These are phyloP conservation scores for Trametes cingulata DNA, from an alignment of 768 basidiomycete species.

Conservation along the genomic window DNA sequence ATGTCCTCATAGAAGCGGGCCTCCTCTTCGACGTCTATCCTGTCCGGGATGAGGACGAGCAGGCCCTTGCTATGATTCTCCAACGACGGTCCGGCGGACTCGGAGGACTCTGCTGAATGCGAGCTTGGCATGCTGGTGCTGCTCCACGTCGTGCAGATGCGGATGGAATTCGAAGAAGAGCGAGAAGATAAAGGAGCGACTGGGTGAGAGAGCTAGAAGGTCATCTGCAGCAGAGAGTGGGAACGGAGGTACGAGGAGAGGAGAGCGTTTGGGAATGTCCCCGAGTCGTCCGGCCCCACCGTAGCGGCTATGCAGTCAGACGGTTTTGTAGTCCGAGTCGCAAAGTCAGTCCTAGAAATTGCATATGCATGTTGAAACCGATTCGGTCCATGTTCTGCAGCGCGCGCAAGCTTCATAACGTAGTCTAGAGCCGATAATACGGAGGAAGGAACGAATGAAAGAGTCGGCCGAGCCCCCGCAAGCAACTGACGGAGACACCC, in stretches of 20 bases:
- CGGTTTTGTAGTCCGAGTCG: too few species aligned
- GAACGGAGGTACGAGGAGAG: neutral
- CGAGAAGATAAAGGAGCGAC: constrained; percentile 8
- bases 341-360: too few species aligned
- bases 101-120: constrained; percentile 15
- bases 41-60: constrained; percentile 54
- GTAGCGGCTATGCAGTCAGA: neutral
- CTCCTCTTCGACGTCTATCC: constrained; percentile 71
- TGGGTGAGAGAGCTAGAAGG: constrained; percentile 6
- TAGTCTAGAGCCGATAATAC: too few species aligned
- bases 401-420: too few species aligned
- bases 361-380: too few species aligned
- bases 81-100: constrained; percentile 30
- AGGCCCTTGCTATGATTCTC: constrained; percentile 46
- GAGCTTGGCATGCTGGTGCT: constrained; percentile 2
- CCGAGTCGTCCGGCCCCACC: neutral
- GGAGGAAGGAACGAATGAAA: too few species aligned
- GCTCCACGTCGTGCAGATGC: neutral
- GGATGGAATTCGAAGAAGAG: neutral
- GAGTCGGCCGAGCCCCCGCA: too few species aligned
- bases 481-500: too few species aligned
- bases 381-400: too few species aligned
- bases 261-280: neutral
- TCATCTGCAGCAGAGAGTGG: constrained; percentile 12
- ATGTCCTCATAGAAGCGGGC: constrained; percentile 67